Evolutionary conservation across 768 basidiomycete genomes (phyloP), one percentile per base, ranked within the genome.

Genomic region (Hortiboletus flavorubellus): DNA sequence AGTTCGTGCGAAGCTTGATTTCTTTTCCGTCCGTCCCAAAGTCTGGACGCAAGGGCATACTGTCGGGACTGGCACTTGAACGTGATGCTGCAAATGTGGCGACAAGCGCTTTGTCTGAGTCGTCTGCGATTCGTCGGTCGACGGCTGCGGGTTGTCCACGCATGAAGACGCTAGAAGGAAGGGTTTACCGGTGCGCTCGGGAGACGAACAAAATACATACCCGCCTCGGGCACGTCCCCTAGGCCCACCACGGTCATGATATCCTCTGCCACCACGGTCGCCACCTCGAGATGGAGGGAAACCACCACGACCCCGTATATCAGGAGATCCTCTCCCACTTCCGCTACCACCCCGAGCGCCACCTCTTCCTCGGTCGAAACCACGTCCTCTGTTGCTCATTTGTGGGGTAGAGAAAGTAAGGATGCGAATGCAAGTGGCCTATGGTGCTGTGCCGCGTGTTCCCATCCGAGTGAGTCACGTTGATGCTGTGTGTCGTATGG

Each of bases 1-100:
- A 81, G 51, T 82, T 82, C 3, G 80, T 67, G 21, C 80, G 78
- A 39, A 83, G 71, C 51, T 75, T 78, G 68, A 82, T 75, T 40
- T 66, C 59, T 15, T 21, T 70, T 26, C 80, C 80, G 4, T 59
- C 63, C 0, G 69, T 75, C 34, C 80, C 80, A 61, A 74, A 81
- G 50, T 72, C 75, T 18, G 80, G 80, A 30, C 80, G 78, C n/a
- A 68, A 58, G 29, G 82, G 82, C 57, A 80, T 73, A 30, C 72
- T 67, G 39, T 61, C 58, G 1, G 53, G 29, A 15, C 58, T 64
- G 29, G 65, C 58, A 14, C 56, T 50, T 14, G 65, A 33, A 70
- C 49, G 8, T 59, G 61, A 51, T 46, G 49, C 11, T 58, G 71
- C 42, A 74, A 73, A 31, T 62, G 63, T 48, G 46, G 67, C 63